phyloP scores from a whole-genome alignment of 257 asterid species.

The Mentha longifolia region DNA sequence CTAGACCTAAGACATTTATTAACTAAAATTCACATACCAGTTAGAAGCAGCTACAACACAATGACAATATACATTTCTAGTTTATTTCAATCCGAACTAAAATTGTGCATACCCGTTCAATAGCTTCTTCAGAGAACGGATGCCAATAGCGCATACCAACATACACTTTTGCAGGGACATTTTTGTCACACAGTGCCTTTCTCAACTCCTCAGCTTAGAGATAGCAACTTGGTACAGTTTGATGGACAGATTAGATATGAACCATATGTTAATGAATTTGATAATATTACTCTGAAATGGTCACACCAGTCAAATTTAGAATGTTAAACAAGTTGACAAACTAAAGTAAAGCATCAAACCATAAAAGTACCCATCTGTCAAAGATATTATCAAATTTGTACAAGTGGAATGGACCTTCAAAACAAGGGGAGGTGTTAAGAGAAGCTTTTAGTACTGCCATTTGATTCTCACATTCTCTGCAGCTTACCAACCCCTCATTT shows the following conservation, averaged over 20 bases:
- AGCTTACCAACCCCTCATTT: conserved; percentile 1
- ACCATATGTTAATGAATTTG: neutral
- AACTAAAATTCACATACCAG: neutral
- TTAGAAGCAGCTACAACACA: conserved; percentile 16
- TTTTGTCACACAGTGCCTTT: conserved; percentile 71
- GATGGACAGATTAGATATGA: conserved; percentile 20
- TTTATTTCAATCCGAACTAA: conserved; percentile 17
- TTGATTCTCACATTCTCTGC: conserved; percentile 18
- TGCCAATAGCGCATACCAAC: conserved; percentile 99
- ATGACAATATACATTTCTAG: conserved; percentile 5
- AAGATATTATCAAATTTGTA: conserved; percentile 10
- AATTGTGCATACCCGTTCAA: conserved; percentile 65
- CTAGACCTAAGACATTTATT: conserved; percentile 1
- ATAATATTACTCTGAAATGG: neutral
- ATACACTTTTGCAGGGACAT: conserved; percentile 90
- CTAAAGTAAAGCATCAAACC: conserved; percentile 9
- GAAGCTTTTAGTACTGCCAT: neutral
- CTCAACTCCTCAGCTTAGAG: conserved; percentile 88
- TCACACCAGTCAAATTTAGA: conserved; percentile 20
- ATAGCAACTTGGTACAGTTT: conserved; percentile 35
- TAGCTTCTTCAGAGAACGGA: conserved; percentile 99
- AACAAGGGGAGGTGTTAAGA: conserved; percentile 11
- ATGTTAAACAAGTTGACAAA: conserved; percentile 22
- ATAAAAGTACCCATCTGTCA: conserved; percentile 19
- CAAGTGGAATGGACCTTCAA: conserved; percentile 20